These are phyloP conservation scores for Diaporthe helianthi DNA, from an alignment of 2,329 filamentous ascomycete species.

Conservation along the genomic window DNA sequence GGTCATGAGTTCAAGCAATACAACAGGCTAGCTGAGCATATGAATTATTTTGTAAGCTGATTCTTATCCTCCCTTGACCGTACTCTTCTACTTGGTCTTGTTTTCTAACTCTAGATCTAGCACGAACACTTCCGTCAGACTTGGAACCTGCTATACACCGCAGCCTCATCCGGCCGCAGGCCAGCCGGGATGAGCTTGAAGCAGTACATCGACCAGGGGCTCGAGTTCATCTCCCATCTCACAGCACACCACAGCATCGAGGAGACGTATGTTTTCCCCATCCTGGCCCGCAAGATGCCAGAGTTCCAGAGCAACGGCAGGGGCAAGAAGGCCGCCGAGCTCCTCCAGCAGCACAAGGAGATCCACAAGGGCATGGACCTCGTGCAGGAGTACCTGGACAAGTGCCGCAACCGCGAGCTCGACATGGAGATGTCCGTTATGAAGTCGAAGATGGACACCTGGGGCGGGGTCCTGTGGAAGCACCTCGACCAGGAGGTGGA, in stretches of 20 bases:
- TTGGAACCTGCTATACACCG: slow-evolving; percentile 75
- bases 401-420: slow-evolving; percentile 67
- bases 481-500: slow-evolving; percentile 87
- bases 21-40: slow-evolving; percentile 76
- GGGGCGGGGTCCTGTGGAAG: slow-evolving; percentile 79
- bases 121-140: slow-evolving; percentile 78
- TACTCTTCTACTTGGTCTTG: neutral
- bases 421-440: slow-evolving; percentile 65
- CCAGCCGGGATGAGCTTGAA: slow-evolving; percentile 70
- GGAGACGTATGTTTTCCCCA: slow-evolving; percentile 80
- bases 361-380: slow-evolving; percentile 80
- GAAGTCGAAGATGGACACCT: slow-evolving; percentile 76
- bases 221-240: slow-evolving; percentile 76
- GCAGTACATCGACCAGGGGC: slow-evolving; percentile 71
- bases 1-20: slow-evolving; percentile 71
- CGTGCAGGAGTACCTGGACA: slow-evolving; percentile 69
- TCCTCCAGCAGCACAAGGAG: slow-evolving; percentile 76
- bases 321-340: slow-evolving; percentile 46
- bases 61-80: slow-evolving; percentile 26
- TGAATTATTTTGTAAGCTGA: slow-evolving; percentile 72
- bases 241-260: slow-evolving; percentile 83
- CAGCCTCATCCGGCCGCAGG: slow-evolving; percentile 65
- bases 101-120: slow-evolving; percentile 47
- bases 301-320: slow-evolving; percentile 63
- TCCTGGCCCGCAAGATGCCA: slow-evolving; percentile 79